phyloP scores from a whole-genome alignment of 2,329 filamentous ascomycete genomes.

The Hypoxylon sp. region DNA sequence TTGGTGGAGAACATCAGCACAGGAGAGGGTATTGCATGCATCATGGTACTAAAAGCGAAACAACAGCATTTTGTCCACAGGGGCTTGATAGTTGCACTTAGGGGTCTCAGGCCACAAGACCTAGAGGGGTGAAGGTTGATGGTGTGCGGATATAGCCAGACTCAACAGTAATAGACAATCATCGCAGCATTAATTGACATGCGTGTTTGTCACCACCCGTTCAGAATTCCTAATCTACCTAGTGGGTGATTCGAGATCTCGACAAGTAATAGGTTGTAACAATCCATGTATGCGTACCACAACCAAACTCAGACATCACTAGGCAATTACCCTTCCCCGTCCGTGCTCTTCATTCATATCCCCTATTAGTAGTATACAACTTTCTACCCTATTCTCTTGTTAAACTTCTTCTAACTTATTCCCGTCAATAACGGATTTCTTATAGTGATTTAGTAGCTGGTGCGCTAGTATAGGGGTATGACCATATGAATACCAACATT shows the following conservation, averaged over 20 bases:
- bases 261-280: neutral
- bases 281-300: neutral
- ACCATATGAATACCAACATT: no score
- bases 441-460: no score
- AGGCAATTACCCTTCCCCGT: neutral
- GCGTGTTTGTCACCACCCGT: neutral
- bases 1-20: constrained; percentile 1
- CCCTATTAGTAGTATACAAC: no score
- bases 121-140: constrained; percentile 9
- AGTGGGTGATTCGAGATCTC: neutral
- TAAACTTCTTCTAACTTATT: no score
- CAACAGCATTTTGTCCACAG: neutral
- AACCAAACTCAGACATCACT: neutral
- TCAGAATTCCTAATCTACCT: neutral
- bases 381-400: neutral
- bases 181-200: constrained; percentile 16
- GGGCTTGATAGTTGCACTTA: constrained; percentile 7
- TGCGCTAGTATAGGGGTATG: no score
- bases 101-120: constrained; percentile 7
- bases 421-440: no score
- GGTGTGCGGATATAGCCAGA: neutral
- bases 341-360: neutral
- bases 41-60: constrained; percentile 7
- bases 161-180: constrained; percentile 4
- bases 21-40: constrained; percentile 13